phyloP scores from a whole-genome alignment of 805 yeast species.

The Lipomyces yamadae region DNA sequence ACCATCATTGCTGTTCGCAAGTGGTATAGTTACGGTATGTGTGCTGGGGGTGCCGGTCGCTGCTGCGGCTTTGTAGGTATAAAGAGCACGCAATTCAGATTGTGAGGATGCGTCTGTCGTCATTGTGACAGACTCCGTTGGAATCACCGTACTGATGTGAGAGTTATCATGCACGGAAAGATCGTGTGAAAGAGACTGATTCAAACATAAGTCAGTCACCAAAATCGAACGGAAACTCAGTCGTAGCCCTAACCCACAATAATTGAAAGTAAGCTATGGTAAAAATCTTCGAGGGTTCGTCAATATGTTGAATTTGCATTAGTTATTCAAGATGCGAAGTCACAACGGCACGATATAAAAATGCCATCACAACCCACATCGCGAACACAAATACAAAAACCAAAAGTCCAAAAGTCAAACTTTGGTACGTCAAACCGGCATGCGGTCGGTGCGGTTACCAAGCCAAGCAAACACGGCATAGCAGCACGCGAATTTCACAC shows the following conservation, averaged over 20 bases:
- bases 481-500: background rate
- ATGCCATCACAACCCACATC: slow-evolving; percentile 15
- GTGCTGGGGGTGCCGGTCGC: background rate
- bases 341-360: background rate
- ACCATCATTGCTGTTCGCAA: background rate
- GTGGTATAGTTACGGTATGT: background rate
- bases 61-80: background rate
- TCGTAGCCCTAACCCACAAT: too few species aligned
- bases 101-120: background rate
- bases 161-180: background rate
- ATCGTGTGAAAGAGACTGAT: background rate
- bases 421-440: background rate
- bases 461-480: background rate
- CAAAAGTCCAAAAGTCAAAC: slow-evolving; percentile 8
- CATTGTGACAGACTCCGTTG: background rate
- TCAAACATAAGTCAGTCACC: background rate
- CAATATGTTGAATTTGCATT: too few species aligned
- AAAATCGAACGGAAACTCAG: background rate
- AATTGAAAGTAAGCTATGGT: too few species aligned
- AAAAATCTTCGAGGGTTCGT: too few species aligned
- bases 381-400: slow-evolving; percentile 11
- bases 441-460: background rate
- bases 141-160: background rate
- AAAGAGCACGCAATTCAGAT: background rate
- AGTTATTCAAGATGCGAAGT: background rate